Base-by-base conservation (phyloP, 1,284 basidiomycete genomes). In the Meripilus lineatus region DNA sequence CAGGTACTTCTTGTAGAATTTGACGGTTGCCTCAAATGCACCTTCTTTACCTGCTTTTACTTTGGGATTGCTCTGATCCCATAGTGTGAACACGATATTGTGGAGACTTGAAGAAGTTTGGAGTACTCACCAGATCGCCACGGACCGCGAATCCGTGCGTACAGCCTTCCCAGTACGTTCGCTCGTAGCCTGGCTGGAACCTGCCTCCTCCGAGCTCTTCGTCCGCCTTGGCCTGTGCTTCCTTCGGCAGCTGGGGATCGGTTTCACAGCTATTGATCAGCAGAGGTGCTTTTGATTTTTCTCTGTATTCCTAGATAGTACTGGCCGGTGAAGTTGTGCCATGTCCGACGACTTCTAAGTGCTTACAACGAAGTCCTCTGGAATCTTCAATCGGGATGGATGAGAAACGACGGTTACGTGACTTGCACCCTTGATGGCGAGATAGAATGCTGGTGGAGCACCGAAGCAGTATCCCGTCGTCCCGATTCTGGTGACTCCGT, bases 381-480 rank as follows among this genome's bases (percentile, higher is more conserved):
- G 82, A 34, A 74, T 49, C 32, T 79, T 50, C 48, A 92, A 72
- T 2, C 81, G 65, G 3, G 85, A 85, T 2, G 88, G 89, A 62
- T 92, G 89, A 1, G 76, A 60, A 40, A 75, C 68, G 20, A 75
- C 77, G 1, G 69, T 72, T 21, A 69, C 82, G 34, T 74, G 66
- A 59, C 79, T 74, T 37, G 68, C 50, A 42, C 72, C 67, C 8
- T 85, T 80, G 50, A 85, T 78, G 0, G 81, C 80, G 38, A 87
- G 72, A 50, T 88, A 76, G 57, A 86, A 85, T 13, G 56, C 47
- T 4, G 43, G 60, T 66, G 51, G 51, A 70, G 77, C 84, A 30
- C 86, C 85, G 47, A 78, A 82, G 68, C 86, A 89, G 64, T 79
- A 88, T 1, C 83, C 84, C 1, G 74, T 77, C 1, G 78, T 81